Percentiles rank a stretch among this genome's conserved stretches.
phyloP scores from a whole-genome alignment of 2,329 filamentous ascomycete species.

The Verticillium albo-atrum region DNA sequence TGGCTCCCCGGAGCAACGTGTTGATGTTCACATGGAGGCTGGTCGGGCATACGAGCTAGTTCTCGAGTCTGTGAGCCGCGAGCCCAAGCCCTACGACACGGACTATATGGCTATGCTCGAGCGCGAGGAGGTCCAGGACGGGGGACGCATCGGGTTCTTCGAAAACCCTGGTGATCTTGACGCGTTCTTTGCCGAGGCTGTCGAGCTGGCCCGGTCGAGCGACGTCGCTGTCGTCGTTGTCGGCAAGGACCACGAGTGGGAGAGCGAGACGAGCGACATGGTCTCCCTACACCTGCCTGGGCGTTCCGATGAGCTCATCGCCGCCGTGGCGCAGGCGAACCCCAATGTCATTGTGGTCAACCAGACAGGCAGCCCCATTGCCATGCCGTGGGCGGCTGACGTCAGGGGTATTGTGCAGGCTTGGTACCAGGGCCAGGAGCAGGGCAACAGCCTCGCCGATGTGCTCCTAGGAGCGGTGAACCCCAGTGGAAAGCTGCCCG shows the following conservation, averaged over 20 bases:
- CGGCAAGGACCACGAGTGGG: slow-evolving; percentile 47
- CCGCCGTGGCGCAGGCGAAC: slow-evolving; percentile 50
- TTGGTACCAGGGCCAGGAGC: slow-evolving; percentile 68
- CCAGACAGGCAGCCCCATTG: slow-evolving; percentile 57
- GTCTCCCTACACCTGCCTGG: slow-evolving; percentile 64
- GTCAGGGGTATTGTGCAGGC: slow-evolving; percentile 58
- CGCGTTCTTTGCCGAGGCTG: slow-evolving; percentile 9
- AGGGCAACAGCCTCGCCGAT: slow-evolving; percentile 62
- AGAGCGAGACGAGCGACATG: slow-evolving; percentile 55
- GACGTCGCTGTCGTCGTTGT: slow-evolving; percentile 52
- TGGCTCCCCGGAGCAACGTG: slow-evolving; percentile 26
- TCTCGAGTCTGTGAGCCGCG: slow-evolving; percentile 20
- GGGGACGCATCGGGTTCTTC: slow-evolving; percentile 22
- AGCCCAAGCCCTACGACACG: slow-evolving; percentile 19
- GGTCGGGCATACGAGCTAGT: slow-evolving; percentile 21
- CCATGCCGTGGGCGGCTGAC: slow-evolving; percentile 49
- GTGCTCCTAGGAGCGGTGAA: slow-evolving; percentile 59
- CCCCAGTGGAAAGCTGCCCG: slow-evolving; percentile 58
- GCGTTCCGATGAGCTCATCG: slow-evolving; percentile 52
- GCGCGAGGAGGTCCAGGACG: slow-evolving; percentile 23
- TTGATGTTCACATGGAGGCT: slow-evolving; percentile 16
- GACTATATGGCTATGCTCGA: slow-evolving; percentile 20
- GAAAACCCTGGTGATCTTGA: slow-evolving; percentile 17
- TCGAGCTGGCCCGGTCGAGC: slow-evolving; percentile 42
- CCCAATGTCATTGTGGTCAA: slow-evolving; percentile 57